Evolutionary conservation across 495 filamentous ascomycete genomes (phyloP).

Genomic region (Penicillium chermesinum): DNA sequence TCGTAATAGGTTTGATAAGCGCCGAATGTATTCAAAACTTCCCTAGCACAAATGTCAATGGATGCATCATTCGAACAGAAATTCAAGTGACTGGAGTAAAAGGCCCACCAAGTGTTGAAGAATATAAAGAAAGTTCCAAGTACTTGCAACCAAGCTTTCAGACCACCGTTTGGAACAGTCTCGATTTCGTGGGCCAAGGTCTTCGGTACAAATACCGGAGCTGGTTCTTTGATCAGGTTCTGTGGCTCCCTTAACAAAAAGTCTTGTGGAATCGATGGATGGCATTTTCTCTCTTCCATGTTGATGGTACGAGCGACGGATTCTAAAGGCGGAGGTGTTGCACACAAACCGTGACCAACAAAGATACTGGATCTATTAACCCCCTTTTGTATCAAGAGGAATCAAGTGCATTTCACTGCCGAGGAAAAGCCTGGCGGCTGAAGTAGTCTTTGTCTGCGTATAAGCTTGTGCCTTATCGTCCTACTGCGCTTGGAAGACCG

Average conservation of each 20-base stretch:
- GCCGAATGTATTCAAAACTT: conserved; percentile 28
- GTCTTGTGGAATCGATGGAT: background rate
- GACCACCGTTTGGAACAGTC: conserved; percentile 4
- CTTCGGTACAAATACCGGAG: background rate
- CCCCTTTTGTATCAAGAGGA: background rate
- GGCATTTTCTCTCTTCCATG: background rate
- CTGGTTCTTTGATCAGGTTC: background rate
- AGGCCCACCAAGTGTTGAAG: conserved; percentile 8
- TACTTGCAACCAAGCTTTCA: conserved; percentile 10
- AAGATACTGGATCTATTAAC: background rate
- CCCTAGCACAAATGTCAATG: background rate
- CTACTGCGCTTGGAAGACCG: background rate
- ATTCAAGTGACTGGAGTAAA: background rate
- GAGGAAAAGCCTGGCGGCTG: background rate
- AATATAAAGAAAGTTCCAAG: conserved; percentile 9
- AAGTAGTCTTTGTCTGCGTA: background rate
- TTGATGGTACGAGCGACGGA: background rate
- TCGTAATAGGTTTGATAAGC: conserved; percentile 43
- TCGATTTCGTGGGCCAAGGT: background rate
- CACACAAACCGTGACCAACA: background rate
- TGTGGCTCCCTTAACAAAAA: background rate
- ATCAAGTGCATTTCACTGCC: background rate
- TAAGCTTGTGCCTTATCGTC: background rate
- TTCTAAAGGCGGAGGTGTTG: background rate
- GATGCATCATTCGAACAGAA: background rate